phyloP scores from a whole-genome alignment of 139 green algal genomes.

The Mychonastes homosphaera region DNA sequence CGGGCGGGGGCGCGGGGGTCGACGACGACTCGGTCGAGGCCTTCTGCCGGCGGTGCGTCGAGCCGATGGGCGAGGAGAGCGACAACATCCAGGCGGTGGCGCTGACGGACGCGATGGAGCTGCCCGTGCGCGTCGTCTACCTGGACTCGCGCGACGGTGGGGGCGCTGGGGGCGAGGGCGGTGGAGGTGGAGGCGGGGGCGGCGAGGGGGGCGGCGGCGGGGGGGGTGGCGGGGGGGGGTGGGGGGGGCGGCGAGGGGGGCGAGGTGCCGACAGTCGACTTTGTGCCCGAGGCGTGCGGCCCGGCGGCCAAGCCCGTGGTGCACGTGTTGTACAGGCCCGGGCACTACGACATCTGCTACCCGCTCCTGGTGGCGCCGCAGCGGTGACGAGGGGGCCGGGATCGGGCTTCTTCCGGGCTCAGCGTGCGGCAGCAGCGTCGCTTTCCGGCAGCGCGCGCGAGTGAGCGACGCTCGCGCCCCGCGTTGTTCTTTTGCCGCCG shows the following conservation, averaged over 20 bases:
- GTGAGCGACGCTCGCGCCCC: no score
- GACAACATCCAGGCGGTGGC: constrained; percentile 92
- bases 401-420: no score
- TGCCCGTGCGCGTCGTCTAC: constrained; percentile 75
- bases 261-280: constrained; percentile 20
- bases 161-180: neutral
- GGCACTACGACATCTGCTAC: constrained; percentile 37
- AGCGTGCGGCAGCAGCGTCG: no score
- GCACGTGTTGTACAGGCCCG: constrained; percentile 32
- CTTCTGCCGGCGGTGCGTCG: constrained; percentile 55
- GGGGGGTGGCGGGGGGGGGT: constrained; percentile 10
- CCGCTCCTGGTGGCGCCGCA: no score
- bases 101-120: constrained; percentile 72
- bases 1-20: constrained; percentile 22
- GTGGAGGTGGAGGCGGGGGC: neutral
- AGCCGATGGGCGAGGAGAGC: constrained; percentile 87
- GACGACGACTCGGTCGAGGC: constrained; percentile 7
- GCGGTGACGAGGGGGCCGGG: no score
- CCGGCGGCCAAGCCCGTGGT: constrained; percentile 12
- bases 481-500: no score
- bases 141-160: constrained; percentile 24
- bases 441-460: no score
- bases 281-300: constrained; percentile 21
- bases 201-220: neutral
- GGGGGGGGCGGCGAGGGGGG: no score